Percentiles rank a stretch among this genome's conserved stretches.
phyloP scores from a whole-genome alignment of 495 filamentous ascomycete genomes.

The Sordaria brevicollis region DNA sequence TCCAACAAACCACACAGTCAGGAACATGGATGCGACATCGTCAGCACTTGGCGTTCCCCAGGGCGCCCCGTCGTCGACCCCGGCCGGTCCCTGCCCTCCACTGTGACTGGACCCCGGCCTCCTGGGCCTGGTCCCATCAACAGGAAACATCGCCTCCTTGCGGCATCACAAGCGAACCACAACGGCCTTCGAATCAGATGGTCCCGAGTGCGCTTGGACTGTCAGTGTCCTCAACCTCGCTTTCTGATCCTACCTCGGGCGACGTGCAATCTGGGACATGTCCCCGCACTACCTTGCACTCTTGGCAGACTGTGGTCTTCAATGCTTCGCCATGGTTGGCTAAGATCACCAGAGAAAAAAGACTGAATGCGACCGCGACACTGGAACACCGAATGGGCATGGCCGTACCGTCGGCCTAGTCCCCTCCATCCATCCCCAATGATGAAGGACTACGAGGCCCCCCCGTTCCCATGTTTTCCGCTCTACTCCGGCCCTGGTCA shows the following conservation, averaged over 20 bases:
- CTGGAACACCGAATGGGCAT: slow-evolving; percentile 3
- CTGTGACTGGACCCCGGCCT: slow-evolving; percentile 9
- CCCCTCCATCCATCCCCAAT: slow-evolving; percentile 3
- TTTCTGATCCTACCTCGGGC: slow-evolving; percentile 13
- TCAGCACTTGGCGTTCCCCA: not conserved
- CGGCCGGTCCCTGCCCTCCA: slow-evolving; percentile 4
- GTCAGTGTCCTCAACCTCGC: not conserved
- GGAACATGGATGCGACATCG: slow-evolving; percentile 9
- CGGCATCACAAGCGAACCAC: slow-evolving; percentile 2
- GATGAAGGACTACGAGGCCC: slow-evolving; percentile 7
- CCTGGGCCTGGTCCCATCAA: slow-evolving; percentile 5
- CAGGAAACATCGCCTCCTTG: slow-evolving; percentile 7
- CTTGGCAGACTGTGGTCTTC: not conserved
- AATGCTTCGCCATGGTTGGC: not conserved
- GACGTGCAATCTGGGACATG: slow-evolving; percentile 11
- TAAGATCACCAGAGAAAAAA: not conserved
- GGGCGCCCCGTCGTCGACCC: slow-evolving; percentile 1
- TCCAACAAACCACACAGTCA: not conserved
- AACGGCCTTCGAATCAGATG: not conserved
- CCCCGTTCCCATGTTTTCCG: slow-evolving; percentile 6
- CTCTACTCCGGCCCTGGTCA: not conserved
- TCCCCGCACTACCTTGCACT: slow-evolving; percentile 6
- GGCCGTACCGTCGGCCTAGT: slow-evolving; percentile 1
- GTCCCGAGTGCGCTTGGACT: not conserved
- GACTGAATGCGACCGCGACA: slow-evolving; percentile 8